Percentiles rank a stretch among this genome's conserved stretches.
Conservation (phyloP, 495 filamentous ascomycete species). For the Talaromyces wortmannii region DNA sequence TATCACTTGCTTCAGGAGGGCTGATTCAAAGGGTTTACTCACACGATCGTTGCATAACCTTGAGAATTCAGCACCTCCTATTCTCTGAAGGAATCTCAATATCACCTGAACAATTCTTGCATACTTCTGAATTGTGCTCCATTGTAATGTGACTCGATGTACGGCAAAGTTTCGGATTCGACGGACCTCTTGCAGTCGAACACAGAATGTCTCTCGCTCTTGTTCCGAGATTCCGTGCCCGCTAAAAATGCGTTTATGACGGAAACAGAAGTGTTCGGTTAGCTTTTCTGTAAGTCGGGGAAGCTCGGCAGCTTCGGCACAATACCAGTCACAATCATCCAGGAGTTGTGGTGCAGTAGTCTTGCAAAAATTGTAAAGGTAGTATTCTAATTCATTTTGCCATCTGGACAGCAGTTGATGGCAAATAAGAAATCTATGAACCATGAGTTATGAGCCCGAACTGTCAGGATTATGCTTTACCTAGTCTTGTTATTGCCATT, state of each 20-base stretch:
- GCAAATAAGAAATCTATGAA: background rate
- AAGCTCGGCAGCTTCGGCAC: slow-evolving; percentile 7
- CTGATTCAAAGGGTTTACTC: background rate
- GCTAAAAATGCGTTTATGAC: slow-evolving; percentile 3
- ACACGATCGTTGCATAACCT: background rate
- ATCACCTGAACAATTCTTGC: background rate
- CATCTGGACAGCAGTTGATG: background rate
- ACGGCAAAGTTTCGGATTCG: slow-evolving; percentile 7
- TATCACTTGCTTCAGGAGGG: background rate
- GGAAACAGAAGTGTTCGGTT: slow-evolving; percentile 8
- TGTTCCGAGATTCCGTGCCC: slow-evolving; percentile 2
- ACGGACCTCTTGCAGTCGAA: slow-evolving; percentile 5
- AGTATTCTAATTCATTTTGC: slow-evolving; percentile 4
- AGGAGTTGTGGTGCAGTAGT: slow-evolving; percentile 1
- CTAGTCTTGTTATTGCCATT: background rate
- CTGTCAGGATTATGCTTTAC: background rate
- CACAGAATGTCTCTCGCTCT: slow-evolving; percentile 6
- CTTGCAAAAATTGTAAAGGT: slow-evolving; percentile 4
- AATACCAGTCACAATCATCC: slow-evolving; percentile 6
- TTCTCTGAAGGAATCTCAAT: background rate
- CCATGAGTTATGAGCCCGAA: background rate
- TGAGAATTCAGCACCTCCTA: background rate
- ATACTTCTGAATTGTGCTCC: slow-evolving; percentile 3
- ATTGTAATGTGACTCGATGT: slow-evolving; percentile 3
- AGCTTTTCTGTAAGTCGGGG: slow-evolving; percentile 7